Percentiles rank a stretch among this genome's conserved stretches.
Conservation (phyloP, 2,329 filamentous ascomycete genomes). For the Biscogniauxia mediterranea region DNA sequence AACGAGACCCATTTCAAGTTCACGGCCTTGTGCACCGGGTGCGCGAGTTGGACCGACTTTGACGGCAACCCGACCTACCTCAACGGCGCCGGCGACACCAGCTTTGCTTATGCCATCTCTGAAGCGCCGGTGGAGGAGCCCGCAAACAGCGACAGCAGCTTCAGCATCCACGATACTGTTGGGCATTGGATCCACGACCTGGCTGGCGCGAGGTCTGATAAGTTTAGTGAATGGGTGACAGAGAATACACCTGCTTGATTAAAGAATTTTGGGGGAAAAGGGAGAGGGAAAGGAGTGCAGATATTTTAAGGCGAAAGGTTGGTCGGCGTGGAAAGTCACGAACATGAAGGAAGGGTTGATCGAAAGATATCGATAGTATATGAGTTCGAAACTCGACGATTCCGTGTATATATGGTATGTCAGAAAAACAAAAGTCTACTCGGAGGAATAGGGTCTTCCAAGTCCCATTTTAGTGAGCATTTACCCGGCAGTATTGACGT, state of each 20-base stretch:
- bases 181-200: constrained; percentile 42
- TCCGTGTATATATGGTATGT: background rate
- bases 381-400: background rate
- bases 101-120: constrained; percentile 42
- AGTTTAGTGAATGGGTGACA: constrained; percentile 34
- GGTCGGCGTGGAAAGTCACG: too few relatives aligned
- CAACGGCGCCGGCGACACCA: constrained; percentile 37
- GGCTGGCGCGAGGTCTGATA: constrained; percentile 30
- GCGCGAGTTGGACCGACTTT: constrained; percentile 43
- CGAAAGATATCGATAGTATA: background rate
- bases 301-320: too few relatives aligned
- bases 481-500: too few relatives aligned
- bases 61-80: constrained; percentile 38
- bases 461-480: too few relatives aligned
- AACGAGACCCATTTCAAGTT: constrained; percentile 37
- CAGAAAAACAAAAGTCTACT: background rate
- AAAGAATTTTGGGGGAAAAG: background rate
- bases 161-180: constrained; percentile 43
- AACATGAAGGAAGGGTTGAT: background rate
- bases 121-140: constrained; percentile 38
- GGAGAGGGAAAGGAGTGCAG: background rate
- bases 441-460: background rate
- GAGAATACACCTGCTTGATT: constrained; percentile 18
- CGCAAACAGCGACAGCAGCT: constrained; percentile 33
- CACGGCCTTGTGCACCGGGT: constrained; percentile 38